Evolutionary conservation across 768 basidiomycete species (phyloP), one percentile per base, ranked within the genome.

Genomic region (Rhodotorula graminis): DNA sequence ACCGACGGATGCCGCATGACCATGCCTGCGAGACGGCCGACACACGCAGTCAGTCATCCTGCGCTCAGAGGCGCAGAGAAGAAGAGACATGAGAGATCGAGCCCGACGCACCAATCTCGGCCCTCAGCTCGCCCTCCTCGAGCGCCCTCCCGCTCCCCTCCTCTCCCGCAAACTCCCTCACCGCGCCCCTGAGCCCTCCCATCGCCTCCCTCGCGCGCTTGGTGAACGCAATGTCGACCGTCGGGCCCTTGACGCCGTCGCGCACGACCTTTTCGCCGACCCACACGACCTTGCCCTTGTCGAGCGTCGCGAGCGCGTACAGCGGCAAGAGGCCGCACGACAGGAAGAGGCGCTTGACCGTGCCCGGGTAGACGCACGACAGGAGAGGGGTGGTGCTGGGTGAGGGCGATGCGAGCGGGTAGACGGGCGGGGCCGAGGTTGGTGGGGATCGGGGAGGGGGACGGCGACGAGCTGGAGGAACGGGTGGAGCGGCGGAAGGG

Each of bases 241-340:
- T 50, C 25, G 70, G 61, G 12, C 76, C 72, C 79, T 94, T 97
- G 69, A 96, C 81, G 12, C 90, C 90, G 60, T 95, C 91, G 61
- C 90, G 85, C 47, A 97, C 85, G 42, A 88, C 88, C 44, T 86
- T 86, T 65, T 90, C 88, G 11, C 88, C 84, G 1, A 87, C 86
- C 14, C 85, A 83, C 18, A 85, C 82, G 0, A 79, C 78, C 76
- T 86, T 90, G 59, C 87, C 86, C 80, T 91, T 93, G 70, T 84
- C 83, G 73, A 89, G 78, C 77, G 88, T 90, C 8, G 84, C 86
- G 25, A 89, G 79, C 10, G 82, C 84, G 33, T 83, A 80, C 71
- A 88, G 92, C 0, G 93, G 92, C 5, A 87, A 86, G n/a, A 94
- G 82, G 12, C 87, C 85, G 11, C 89, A 85, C 0, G 90, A 89